Evolutionary conservation across 2,329 filamentous ascomycete genomes (phyloP).

Genomic region (Claviceps sp.): DNA sequence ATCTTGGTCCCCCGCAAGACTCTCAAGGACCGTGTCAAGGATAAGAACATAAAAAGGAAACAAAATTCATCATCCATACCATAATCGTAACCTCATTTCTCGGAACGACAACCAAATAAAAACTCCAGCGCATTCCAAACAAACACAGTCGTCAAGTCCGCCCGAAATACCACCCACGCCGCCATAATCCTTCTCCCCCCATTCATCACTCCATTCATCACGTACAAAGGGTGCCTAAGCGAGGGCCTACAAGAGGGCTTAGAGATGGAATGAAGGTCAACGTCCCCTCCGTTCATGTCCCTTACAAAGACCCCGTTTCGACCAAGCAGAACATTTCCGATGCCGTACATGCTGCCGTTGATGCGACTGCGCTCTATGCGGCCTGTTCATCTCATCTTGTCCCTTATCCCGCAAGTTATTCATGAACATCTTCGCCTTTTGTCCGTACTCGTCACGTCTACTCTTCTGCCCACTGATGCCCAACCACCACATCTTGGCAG

Average conservation of each 20-base stretch:
- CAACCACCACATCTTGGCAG: conserved; percentile 44
- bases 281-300: not conserved
- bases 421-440: conserved; percentile 32
- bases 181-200: not conserved
- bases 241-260: not conserved
- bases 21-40: not conserved
- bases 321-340: not conserved
- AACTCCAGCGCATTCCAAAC: conserved; percentile 3
- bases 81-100: not conserved
- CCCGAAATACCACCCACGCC: not conserved
- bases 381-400: not conserved
- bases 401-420: conserved; percentile 8
- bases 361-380: no score
- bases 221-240: no score
- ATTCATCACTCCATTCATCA: not conserved
- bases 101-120: conserved; percentile 1
- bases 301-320: not conserved
- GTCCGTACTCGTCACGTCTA: conserved; percentile 32
- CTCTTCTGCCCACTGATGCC: conserved; percentile 35
- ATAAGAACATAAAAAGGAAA: not conserved
- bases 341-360: not conserved
- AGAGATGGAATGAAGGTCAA: not conserved
- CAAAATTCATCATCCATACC: no score
- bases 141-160: not conserved
- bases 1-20: no score